phyloP scores from a whole-genome alignment of 805 yeast genomes.

The Isabelozyma gotoi region DNA sequence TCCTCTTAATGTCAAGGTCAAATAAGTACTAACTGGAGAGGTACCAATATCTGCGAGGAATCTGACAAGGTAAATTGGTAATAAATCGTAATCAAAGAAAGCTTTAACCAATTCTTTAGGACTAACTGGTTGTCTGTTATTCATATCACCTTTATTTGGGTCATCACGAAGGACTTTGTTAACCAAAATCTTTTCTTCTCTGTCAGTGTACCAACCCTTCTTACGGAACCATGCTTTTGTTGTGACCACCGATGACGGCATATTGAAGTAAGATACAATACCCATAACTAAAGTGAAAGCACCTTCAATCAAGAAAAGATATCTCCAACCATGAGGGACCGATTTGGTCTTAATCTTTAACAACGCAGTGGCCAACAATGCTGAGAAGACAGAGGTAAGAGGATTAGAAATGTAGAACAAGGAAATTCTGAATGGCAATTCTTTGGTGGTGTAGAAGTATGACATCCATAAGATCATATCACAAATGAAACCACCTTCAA shows the following conservation, averaged over 20 bases:
- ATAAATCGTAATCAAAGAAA: slow-evolving; percentile 21
- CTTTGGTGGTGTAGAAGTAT: slow-evolving; percentile 59
- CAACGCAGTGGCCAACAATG: slow-evolving; percentile 18
- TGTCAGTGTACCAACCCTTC: slow-evolving; percentile 36
- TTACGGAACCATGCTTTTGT: slow-evolving; percentile 50
- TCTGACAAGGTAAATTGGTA: slow-evolving; percentile 36
- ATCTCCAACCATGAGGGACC: slow-evolving; percentile 49
- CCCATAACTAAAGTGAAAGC: slow-evolving; percentile 56
- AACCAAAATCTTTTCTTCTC: slow-evolving; percentile 26
- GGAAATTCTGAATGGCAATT: slow-evolving; percentile 57
- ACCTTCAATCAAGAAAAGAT: slow-evolving; percentile 68
- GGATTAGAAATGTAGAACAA: slow-evolving; percentile 25
- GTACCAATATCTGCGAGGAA: slow-evolving; percentile 28
- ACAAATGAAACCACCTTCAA: slow-evolving; percentile 41
- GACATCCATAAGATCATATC: slow-evolving; percentile 62
- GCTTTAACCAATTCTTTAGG: slow-evolving; percentile 15
- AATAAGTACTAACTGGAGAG: slow-evolving; percentile 27
- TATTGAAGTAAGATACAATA: slow-evolving; percentile 37
- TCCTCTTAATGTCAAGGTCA: slow-evolving; percentile 46
- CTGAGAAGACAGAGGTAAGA: slow-evolving; percentile 8
- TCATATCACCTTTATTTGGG: slow-evolving; percentile 29
- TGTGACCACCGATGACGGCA: slow-evolving; percentile 58
- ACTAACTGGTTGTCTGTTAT: slow-evolving; percentile 24
- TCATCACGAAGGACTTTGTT: slow-evolving; percentile 27
- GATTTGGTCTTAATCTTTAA: slow-evolving; percentile 13